Base-by-base conservation (phyloP, 805 yeast genomes). In the Candida silvicultrix region DNA sequence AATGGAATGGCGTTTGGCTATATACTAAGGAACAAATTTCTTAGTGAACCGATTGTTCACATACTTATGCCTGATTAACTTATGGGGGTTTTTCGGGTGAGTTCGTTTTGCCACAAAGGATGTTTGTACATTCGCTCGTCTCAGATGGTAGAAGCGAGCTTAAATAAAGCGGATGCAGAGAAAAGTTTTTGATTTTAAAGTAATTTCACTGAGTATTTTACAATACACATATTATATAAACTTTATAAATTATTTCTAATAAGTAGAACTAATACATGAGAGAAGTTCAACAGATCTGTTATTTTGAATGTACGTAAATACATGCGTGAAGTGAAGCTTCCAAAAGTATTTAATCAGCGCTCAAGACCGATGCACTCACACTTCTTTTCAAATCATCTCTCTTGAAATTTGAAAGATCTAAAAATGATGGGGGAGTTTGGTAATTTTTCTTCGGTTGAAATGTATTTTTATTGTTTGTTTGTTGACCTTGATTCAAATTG, bases 371-470 rank as follows among this genome's bases (percentile, higher is more conserved):
- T 20, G 39, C 16, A 37, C 39, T 37, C 4, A 37, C 25, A 37
- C 39, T 37, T 37, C 39, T 37, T 37, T 37, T 37, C 39, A 37
- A 37, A 21, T 38, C 41, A 22, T n/a, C 23, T 22, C 34, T 29
- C 21, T 16, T 20, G 12, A 45, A 40, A 5, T 40, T 39, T 10
- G 44, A 36, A 12, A 45, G 29, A 36, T 45, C 47, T 22, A 45
- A 36, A 28, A 45, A 40, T 29, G 44, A 44, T 34, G 22, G 42
- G 19, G 40, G 41, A 9, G 41, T 15, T 20, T 41, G n/a, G 15
- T 28, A 38, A 29, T 22, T 38, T 16, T 38, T 25, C 20, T 39
- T 22, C 23, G 23, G 34, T 42, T 18, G 22, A 1, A 23, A 18
- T 12, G 32, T 4, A 20, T 10, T 37, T 39, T 28, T 28, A 20